Evolutionary conservation across 495 filamentous ascomycete species (phyloP).

Genomic region (Gamarada debralockiae): DNA sequence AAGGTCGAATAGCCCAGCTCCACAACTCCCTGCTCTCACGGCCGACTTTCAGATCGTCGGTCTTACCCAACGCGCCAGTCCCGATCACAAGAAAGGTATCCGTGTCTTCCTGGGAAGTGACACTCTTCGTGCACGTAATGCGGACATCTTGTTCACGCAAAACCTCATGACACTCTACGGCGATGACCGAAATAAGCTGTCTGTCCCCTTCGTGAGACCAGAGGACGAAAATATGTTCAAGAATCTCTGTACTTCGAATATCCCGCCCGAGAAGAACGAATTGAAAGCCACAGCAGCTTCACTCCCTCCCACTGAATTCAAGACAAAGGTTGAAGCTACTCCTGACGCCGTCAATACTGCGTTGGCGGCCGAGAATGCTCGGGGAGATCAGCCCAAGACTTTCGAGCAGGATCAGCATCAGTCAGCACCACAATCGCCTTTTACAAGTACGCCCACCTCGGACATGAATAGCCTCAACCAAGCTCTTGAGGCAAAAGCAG

Average conservation of each 20-base stretch:
- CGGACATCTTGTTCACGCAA: conserved; percentile 88
- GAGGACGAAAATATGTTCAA: conserved; percentile 82
- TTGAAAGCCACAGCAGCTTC: conserved; percentile 42
- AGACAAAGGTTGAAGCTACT: conserved; percentile 13
- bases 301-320: conserved; percentile 19
- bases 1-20: conserved; percentile 65
- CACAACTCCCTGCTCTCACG: conserved; percentile 75
- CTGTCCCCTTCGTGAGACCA: conserved; percentile 88
- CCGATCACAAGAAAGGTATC: conserved; percentile 53
- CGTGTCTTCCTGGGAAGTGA: conserved; percentile 87
- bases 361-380: conserved; percentile 1
- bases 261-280: conserved; percentile 40
- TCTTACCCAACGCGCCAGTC: conserved; percentile 35
- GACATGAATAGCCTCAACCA: conserved; percentile 5
- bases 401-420: conserved; percentile 1
- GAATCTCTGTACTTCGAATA: conserved; percentile 59
- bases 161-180: conserved; percentile 84
- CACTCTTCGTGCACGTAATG: conserved; percentile 77
- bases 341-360: conserved; percentile 5
- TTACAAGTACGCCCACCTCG: conserved; percentile 4
- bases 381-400: neutral
- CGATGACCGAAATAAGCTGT: conserved; percentile 83
- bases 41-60: conserved; percentile 68
- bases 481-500: conserved; percentile 28
- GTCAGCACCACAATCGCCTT: conserved; percentile 8